phyloP scores from a whole-genome alignment of 1,284 basidiomycete species.

The Rhizoctonia solani region DNA sequence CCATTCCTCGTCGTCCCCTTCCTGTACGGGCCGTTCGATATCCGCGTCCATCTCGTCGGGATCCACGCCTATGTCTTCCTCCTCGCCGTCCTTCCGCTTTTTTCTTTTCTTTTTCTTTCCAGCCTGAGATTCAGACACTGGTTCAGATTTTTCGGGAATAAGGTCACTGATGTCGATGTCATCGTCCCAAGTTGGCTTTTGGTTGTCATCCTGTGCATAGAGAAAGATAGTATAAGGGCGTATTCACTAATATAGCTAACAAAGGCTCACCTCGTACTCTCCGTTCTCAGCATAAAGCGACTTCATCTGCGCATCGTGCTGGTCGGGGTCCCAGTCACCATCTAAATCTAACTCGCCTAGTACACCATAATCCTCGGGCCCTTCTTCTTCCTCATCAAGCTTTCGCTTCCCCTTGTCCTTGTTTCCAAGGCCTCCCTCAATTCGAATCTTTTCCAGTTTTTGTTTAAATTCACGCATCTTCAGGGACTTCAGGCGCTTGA shows the following conservation, averaged over 20 bases:
- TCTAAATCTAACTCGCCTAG: conserved; percentile 71
- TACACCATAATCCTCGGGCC: conserved; percentile 46
- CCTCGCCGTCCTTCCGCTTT: conserved; percentile 53
- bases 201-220: conserved; percentile 49
- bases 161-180: conserved; percentile 84
- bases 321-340: conserved; percentile 80
- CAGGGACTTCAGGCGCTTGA: conserved; percentile 75
- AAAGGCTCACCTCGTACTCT: conserved; percentile 46
- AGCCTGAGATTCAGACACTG: conserved; percentile 27
- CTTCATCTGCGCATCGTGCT: conserved; percentile 78
- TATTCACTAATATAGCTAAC: background rate
- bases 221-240: background rate
- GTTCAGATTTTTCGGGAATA: conserved; percentile 46
- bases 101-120: conserved; percentile 55
- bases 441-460: conserved; percentile 71
- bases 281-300: conserved; percentile 68
- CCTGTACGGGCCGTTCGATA: conserved; percentile 44
- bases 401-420: conserved; percentile 27
- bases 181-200: conserved; percentile 88
- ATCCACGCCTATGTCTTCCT: conserved; percentile 56
- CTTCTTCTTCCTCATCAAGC: background rate
- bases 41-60: conserved; percentile 76
- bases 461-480: conserved; percentile 83
- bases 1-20: conserved; percentile 60
- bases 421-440: conserved; percentile 60